A percentile compares a stretch with the other conserved stretches of the same genome.
Conservation (phyloP, 2,329 filamentous ascomycete genomes). For the Dactylonectria macrodidyma region DNA sequence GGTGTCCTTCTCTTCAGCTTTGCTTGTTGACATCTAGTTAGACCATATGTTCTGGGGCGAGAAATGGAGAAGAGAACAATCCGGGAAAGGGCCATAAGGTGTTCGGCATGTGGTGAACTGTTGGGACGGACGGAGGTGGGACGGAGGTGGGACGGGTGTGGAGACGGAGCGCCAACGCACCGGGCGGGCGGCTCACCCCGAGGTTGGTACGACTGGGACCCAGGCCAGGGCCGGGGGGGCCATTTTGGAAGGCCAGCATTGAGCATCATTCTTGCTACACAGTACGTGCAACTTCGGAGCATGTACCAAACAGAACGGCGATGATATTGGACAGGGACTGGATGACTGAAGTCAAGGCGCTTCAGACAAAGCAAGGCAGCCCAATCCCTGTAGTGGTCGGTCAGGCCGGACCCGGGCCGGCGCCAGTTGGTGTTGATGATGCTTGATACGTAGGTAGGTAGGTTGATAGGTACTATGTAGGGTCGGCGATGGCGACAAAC, state of each 20-base stretch:
- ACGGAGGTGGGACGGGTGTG: conserved; percentile 39
- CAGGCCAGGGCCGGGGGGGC: conserved; percentile 9
- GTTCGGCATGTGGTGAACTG: conserved; percentile 37
- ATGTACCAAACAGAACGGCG: neutral
- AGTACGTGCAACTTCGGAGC: too few species aligned
- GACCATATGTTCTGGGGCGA: neutral
- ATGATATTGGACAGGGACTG: neutral
- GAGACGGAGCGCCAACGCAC: conserved; percentile 45
- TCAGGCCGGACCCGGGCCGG: conserved; percentile 35
- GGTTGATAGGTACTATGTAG: too few species aligned
- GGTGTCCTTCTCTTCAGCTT: neutral
- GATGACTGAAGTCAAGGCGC: neutral
- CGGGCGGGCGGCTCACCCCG: conserved; percentile 37
- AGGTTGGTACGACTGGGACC: conserved; percentile 34
- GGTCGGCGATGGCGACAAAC: conserved; percentile 24
- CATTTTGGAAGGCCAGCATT: neutral
- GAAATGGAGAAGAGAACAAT: neutral
- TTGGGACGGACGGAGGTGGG: conserved; percentile 37
- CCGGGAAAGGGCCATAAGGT: neutral
- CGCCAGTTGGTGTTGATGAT: conserved; percentile 11
- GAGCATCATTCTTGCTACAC: neutral
- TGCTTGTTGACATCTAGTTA: neutral
- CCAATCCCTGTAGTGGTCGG: conserved; percentile 24
- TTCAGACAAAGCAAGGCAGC: conserved; percentile 4
- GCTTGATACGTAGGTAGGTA: too few species aligned